Conservation (phyloP, 106 monocot genomes). For the Ottelia alismoides region DNA sequence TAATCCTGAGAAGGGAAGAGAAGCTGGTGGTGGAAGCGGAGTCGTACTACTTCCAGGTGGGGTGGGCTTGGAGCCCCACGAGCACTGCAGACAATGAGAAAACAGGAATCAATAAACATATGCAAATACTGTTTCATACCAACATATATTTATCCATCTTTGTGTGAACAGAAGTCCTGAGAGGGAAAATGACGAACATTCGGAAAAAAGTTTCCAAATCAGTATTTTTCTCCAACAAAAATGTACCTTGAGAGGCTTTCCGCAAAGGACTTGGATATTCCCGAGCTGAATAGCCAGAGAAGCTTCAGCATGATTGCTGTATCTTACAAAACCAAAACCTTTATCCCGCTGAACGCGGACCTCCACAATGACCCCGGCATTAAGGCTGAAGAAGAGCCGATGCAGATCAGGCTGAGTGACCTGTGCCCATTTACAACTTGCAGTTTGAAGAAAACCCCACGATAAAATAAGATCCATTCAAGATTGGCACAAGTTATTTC, state of each 20-base stretch:
- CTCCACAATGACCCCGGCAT: slow-evolving; percentile 43
- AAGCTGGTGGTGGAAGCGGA: slow-evolving; percentile 50
- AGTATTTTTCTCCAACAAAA: neutral
- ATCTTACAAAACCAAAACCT: too few relatives aligned
- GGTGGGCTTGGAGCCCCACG: slow-evolving; percentile 70
- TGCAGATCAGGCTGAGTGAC: slow-evolving; percentile 49
- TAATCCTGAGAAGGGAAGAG: slow-evolving; percentile 25
- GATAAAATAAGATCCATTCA: too few relatives aligned
- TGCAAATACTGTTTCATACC: neutral
- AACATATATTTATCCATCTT: neutral
- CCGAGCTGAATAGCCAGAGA: slow-evolving; percentile 51
- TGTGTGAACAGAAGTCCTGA: neutral
- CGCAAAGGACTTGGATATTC: slow-evolving; percentile 28
- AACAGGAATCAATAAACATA: neutral
- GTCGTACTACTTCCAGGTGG: slow-evolving; percentile 39
- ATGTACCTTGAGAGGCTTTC: too few relatives aligned
- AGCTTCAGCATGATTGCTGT: slow-evolving; percentile 47
- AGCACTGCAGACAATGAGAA: slow-evolving; percentile 24
- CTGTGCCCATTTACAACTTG: too few relatives aligned
- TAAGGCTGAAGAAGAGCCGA: slow-evolving; percentile 31
- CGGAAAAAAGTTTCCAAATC: neutral
- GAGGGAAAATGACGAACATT: neutral
- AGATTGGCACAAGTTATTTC: too few relatives aligned
- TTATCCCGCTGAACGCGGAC: slow-evolving; percentile 44
- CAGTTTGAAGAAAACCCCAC: too few relatives aligned